A percentile compares a stretch with the other conserved stretches of the same genome.
Evolutionary conservation across 108 stramenopile species (phyloP).

Genomic region (Stephanodiscus minutulus): DNA sequence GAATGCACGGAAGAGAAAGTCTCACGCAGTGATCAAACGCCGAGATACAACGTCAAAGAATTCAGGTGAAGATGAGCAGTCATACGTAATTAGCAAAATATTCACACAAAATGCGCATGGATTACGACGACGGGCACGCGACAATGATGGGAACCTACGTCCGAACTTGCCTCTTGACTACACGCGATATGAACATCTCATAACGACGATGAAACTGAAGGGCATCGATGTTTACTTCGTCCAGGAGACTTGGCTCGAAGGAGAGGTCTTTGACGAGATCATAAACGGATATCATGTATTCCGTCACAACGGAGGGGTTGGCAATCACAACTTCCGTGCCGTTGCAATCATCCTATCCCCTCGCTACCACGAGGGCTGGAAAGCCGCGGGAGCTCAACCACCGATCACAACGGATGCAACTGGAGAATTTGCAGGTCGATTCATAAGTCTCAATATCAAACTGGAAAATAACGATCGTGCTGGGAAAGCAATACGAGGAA

Average conservation of each 20-base stretch:
- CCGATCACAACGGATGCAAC: background rate
- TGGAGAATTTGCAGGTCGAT: slow-evolving; percentile 3
- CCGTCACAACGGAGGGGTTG: background rate
- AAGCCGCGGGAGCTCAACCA: background rate
- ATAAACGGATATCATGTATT: slow-evolving; percentile 1
- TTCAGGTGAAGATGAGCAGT: background rate
- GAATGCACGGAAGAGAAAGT: background rate
- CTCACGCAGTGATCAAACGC: background rate
- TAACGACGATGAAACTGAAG: background rate
- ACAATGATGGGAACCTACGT: background rate
- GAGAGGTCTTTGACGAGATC: background rate
- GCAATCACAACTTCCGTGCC: background rate
- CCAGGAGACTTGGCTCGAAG: background rate
- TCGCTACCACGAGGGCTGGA: slow-evolving; percentile 1
- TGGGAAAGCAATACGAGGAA: background rate
- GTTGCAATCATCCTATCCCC: slow-evolving; percentile 10
- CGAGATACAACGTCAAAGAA: background rate
- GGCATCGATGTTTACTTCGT: background rate
- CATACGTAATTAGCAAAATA: background rate
- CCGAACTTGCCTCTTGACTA: background rate
- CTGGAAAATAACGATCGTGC: background rate
- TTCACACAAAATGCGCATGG: background rate
- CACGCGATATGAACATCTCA: background rate
- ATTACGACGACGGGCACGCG: background rate
- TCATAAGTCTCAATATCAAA: background rate